Evolutionary conservation across 805 yeast genomes (phyloP).

Genomic region (Tetrapisispora fleetii): DNA sequence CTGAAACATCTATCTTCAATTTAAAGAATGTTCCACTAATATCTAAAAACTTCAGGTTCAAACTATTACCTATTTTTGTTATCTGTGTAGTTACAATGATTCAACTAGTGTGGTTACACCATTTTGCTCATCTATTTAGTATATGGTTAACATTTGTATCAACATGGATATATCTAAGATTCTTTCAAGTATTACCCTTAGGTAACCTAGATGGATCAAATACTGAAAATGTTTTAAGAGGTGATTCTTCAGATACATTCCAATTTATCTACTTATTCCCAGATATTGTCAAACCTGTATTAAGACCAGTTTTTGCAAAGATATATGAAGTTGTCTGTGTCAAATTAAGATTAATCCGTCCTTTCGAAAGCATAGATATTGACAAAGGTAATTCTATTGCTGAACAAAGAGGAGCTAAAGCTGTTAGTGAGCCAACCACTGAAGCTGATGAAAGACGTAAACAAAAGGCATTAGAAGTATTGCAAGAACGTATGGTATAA

Average conservation of each 20-base stretch:
- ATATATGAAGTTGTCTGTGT: conserved; percentile 31
- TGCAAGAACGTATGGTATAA: conserved; percentile 48
- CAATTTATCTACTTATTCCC: conserved; percentile 82
- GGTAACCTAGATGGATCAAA: conserved; percentile 14
- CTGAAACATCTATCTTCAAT: conserved; percentile 45
- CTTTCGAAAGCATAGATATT: conserved; percentile 58
- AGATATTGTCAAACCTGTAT: conserved; percentile 38
- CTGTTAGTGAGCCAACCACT: conserved; percentile 6
- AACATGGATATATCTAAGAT: conserved; percentile 72
- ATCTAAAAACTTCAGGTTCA: conserved; percentile 42
- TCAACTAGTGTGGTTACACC: conserved; percentile 28
- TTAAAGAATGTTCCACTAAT: conserved; percentile 36
- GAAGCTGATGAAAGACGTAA: conserved; percentile 57
- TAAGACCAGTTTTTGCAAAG: conserved; percentile 42
- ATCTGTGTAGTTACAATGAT: conserved; percentile 23
- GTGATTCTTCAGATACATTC: conserved; percentile 89
- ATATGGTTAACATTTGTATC: conserved; percentile 49
- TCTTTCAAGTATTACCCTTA: conserved; percentile 47
- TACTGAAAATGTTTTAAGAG: conserved; percentile 36
- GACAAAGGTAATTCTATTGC: conserved; percentile 70
- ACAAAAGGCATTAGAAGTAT: conserved; percentile 64
- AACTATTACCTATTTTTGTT: conserved; percentile 49
- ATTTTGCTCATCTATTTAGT: conserved; percentile 44
- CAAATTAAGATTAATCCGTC: conserved; percentile 41
- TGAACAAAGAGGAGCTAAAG: conserved; percentile 39